Evolutionary conservation across 371 early-diverging fungal species (phyloP).

Genomic region (Parasitella parasitica): DNA sequence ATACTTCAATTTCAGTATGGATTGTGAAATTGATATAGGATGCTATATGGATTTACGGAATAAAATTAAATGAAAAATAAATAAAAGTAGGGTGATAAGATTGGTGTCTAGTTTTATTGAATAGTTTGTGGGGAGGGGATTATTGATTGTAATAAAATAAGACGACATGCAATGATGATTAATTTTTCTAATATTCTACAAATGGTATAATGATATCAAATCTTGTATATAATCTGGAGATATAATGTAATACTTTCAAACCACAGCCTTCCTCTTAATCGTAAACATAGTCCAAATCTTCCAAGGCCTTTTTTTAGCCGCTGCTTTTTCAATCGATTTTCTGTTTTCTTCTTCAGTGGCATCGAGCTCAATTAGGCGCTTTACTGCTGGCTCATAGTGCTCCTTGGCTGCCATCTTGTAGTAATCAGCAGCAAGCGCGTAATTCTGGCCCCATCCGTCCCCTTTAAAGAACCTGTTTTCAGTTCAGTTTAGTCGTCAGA

Average conservation of each 20-base stretch:
- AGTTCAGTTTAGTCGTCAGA: background rate
- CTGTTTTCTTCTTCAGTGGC: slow-evolving; percentile 14
- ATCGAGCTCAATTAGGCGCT: slow-evolving; percentile 16
- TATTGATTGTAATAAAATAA: background rate
- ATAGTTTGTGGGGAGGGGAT: background rate
- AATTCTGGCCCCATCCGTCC: slow-evolving; percentile 44
- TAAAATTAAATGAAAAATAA: no score
- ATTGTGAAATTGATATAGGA: no score
- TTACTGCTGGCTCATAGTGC: slow-evolving; percentile 37
- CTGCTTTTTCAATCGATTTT: slow-evolving; percentile 8
- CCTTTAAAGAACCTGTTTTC: slow-evolving; percentile 44
- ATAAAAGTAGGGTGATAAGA: no score
- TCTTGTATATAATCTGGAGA: background rate
- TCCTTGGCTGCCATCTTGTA: slow-evolving; percentile 47
- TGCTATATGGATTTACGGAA: no score
- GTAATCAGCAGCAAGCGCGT: slow-evolving; percentile 41
- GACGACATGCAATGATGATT: background rate
- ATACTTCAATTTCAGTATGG: no score
- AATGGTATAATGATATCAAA: background rate
- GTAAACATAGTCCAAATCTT: slow-evolving; percentile 28
- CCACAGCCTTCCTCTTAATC: slow-evolving; percentile 12
- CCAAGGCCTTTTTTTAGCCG: slow-evolving; percentile 17
- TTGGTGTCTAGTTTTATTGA: background rate
- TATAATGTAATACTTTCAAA: background rate
- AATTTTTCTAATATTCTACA: background rate